Evolutionary conservation across 768 basidiomycete species (phyloP).

Genomic region (Mycena belliarum): DNA sequence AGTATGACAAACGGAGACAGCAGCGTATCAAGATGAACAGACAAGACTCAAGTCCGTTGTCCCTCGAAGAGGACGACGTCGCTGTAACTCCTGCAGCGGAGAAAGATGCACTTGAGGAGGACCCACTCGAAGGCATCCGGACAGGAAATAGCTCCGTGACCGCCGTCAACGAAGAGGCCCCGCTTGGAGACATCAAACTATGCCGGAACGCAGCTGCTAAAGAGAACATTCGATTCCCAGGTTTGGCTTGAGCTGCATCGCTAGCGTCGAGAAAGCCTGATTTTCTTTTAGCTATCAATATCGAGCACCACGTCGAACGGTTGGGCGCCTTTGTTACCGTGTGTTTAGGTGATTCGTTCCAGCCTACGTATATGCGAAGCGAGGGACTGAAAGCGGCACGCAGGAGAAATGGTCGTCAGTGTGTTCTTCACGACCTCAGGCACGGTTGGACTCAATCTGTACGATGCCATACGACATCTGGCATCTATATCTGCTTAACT

Average conservation of each 20-base stretch:
- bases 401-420: conserved; percentile 22
- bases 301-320: conserved; percentile 35
- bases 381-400: neutral
- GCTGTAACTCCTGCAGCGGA: neutral
- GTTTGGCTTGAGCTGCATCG: neutral
- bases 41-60: neutral
- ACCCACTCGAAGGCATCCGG: neutral
- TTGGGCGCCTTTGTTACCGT: conserved; percentile 34
- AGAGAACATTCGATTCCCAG: conserved; percentile 1
- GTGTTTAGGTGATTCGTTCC: conserved; percentile 24
- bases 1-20: conserved; percentile 7
- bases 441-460: conserved; percentile 16
- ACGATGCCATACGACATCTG: neutral
- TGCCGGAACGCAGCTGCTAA: conserved; percentile 6
- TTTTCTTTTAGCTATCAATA: conserved; percentile 31
- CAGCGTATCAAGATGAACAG: neutral
- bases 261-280: neutral
- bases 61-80: conserved; percentile 1
- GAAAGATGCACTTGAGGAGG: neutral
- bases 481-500: neutral
- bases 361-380: neutral
- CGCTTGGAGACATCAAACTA: conserved; percentile 9
- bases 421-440: conserved; percentile 16
- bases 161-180: conserved; percentile 15
- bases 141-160: conserved; percentile 20